These are phyloP conservation scores for Fusarium irregulare DNA, from an alignment of 2,329 filamentous ascomycete species.

Conservation along the genomic window DNA sequence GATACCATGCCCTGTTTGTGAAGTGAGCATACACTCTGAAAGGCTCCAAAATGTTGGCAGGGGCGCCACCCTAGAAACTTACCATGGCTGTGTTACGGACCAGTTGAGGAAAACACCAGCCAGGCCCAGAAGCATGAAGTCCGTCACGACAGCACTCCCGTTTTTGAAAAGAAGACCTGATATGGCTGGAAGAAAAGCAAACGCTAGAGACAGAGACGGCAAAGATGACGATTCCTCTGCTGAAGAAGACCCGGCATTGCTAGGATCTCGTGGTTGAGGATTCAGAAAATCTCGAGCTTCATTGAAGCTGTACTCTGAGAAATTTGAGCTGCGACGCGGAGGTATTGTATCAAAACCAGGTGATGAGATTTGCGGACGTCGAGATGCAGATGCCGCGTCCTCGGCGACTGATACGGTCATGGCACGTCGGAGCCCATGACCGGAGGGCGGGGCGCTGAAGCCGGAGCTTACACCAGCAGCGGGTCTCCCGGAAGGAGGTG, in stretches of 20 bases:
- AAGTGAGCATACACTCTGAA: constrained; percentile 12
- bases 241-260: constrained; percentile 47
- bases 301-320: constrained; percentile 79
- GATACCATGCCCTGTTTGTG: constrained; percentile 68
- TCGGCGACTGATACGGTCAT: constrained; percentile 53
- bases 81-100: constrained; percentile 93
- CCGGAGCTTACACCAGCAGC: constrained; percentile 46
- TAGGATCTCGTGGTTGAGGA: constrained; percentile 54
- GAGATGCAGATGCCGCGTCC: constrained; percentile 24
- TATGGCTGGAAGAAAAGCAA: constrained; percentile 87
- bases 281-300: constrained; percentile 78
- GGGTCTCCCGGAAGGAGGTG: constrained; percentile 37
- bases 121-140: constrained; percentile 82
- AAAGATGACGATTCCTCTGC: constrained; percentile 71
- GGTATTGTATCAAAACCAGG: constrained; percentile 44
- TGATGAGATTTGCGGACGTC: constrained; percentile 29
- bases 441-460: constrained; percentile 43
- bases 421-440: constrained; percentile 56
- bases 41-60: neutral
- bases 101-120: constrained; percentile 91
- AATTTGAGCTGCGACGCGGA: constrained; percentile 78
- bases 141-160: constrained; percentile 84
- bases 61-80: constrained; percentile 48
- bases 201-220: constrained; percentile 82
- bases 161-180: constrained; percentile 86